These are phyloP conservation scores for Aplosporella prunicola DNA, from an alignment of 2,329 filamentous ascomycete species.

Conservation along the genomic window DNA sequence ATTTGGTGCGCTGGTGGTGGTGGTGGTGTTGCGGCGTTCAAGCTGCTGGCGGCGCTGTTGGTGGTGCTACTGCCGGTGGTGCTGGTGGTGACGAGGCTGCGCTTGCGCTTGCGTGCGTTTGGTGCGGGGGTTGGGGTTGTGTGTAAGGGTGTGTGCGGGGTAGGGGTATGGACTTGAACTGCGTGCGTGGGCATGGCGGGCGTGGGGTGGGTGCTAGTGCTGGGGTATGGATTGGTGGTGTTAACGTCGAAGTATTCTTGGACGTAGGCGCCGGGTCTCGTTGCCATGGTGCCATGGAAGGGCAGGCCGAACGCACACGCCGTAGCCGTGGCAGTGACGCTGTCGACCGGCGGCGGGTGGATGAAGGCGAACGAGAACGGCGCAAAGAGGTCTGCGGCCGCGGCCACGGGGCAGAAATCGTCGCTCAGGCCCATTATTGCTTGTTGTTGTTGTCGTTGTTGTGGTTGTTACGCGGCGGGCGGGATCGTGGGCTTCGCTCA, in stretches of 20 bases:
- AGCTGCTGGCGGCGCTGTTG: too few species aligned
- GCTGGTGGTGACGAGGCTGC: constrained; percentile 48
- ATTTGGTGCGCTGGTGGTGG: constrained; percentile 29
- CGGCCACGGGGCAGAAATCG: too few species aligned
- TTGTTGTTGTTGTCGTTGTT: too few species aligned
- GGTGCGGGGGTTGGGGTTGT: constrained; percentile 26
- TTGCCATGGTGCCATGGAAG: too few species aligned
- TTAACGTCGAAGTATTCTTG: neutral
- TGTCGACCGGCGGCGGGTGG: too few species aligned
- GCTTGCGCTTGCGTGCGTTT: constrained; percentile 45
- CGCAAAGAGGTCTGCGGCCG: too few species aligned
- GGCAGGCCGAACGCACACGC: too few species aligned
- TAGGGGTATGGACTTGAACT: constrained; percentile 24
- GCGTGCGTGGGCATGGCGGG: constrained; percentile 6
- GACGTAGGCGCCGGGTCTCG: neutral
- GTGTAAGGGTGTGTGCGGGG: constrained; percentile 17
- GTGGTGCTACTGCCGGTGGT: constrained; percentile 33
- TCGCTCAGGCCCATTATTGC: too few species aligned
- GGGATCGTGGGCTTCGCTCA: too few species aligned
- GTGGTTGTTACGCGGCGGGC: too few species aligned
- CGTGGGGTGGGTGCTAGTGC: constrained; percentile 1
- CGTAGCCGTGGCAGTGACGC: too few species aligned
- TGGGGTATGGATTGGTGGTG: neutral
- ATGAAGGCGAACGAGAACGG: too few species aligned
- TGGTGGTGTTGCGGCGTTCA: constrained; percentile 42